Base-by-base conservation (phyloP, 2,329 filamentous ascomycete species). In the Juglanconis oblonga region DNA sequence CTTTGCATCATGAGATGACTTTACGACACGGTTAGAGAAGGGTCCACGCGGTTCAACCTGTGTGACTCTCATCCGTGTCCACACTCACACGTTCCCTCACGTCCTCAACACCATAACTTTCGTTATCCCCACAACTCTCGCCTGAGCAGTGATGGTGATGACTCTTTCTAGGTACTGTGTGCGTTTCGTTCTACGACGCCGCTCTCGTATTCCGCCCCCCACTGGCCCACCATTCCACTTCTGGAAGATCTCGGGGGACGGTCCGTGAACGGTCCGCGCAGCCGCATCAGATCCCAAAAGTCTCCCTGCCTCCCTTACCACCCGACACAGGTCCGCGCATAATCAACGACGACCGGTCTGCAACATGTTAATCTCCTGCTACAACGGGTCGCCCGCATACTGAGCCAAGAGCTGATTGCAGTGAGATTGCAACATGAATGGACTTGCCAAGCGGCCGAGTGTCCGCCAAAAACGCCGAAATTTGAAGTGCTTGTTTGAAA, bases 381-480 rank as follows among this genome's bases (percentile, higher is more conserved):
- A 48, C 3, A 48, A 24, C 8, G 3, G 45, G 45, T 48, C 45
- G 11, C 9, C 45, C 45, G 45, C 24, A 48, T 31, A 31, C 24
- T 48, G 17, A 31, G 45, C 45, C 45, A 48, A 48, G 45, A 48
- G 7, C 5, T 31, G 17, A 11, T 11, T 48, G 45, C 45, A 45
- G 14, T 45, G 14, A 45, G 14, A 17, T 31, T n/a, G 17, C 4
- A 48, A 24, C 45, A 48, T 24, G 9, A 31, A 48, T 31, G 9
- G 9, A 56, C 53, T 52, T 31, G 58, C 58, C 58, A 60, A 60
- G 58, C 36, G 48, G 52, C 52, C 52, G 29, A 56, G 40, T 38
- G 58, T 31, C 52, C 52, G 47, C 55, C 38, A 35, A 55, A 47
- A 52, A 36, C 24, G 47, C 50, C 56, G 50, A 35, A 14, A n/a